Evolutionary conservation across 495 filamentous ascomycete genomes (phyloP).

Genomic region (Penicillium steckii): DNA sequence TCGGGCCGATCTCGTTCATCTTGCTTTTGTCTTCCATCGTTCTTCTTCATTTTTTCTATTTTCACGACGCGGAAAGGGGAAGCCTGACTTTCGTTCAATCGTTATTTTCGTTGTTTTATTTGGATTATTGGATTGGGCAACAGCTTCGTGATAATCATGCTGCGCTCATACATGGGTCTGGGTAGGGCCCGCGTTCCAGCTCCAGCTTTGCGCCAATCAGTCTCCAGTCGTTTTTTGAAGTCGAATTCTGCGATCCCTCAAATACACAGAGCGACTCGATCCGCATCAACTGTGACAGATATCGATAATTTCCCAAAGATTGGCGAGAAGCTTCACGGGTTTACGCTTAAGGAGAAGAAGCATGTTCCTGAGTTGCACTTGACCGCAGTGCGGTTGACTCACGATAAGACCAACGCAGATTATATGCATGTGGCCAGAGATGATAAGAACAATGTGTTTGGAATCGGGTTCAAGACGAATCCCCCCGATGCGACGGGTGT

Average conservation of each 20-base stretch:
- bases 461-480: constrained; percentile 98
- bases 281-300: constrained; percentile 68
- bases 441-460: constrained; percentile 99
- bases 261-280: constrained; percentile 45
- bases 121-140: not conserved
- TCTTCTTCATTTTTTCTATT: not conserved
- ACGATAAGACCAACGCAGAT: constrained; percentile 92
- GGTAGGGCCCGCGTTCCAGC: constrained; percentile 29
- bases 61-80: not conserved
- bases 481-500: constrained; percentile 94
- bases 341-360: constrained; percentile 83
- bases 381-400: constrained; percentile 82
- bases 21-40: not conserved
- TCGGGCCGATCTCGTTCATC: constrained; percentile 11
- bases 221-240: constrained; percentile 18
- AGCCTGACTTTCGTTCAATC: no score
- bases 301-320: constrained; percentile 68
- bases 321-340: constrained; percentile 87
- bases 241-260: constrained; percentile 30
- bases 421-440: constrained; percentile 93
- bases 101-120: not conserved
- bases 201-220: constrained; percentile 22
- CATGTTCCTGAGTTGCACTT: constrained; percentile 92
- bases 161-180: constrained; percentile 34
- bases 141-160: constrained; percentile 19